phyloP scores from a whole-genome alignment of 345 rosid species.

The Sisymbrium altissimum region DNA sequence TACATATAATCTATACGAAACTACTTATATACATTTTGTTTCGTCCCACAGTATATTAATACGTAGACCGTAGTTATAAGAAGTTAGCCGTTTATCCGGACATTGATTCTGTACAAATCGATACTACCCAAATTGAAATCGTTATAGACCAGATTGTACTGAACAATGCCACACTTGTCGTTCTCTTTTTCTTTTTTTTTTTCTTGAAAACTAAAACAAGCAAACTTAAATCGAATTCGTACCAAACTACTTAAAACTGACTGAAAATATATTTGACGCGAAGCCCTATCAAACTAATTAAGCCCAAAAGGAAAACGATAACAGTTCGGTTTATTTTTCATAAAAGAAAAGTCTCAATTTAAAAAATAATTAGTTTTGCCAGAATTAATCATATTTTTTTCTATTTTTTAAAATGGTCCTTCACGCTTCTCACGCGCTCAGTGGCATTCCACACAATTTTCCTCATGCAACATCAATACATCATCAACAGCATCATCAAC shows the following conservation, averaged over 20 bases:
- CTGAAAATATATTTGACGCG: neutral
- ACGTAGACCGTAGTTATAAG: constrained; percentile 9
- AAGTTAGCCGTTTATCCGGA: constrained; percentile 23
- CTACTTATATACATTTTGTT: neutral
- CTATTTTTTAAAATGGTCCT: neutral
- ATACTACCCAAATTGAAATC: neutral
- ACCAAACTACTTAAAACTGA: neutral
- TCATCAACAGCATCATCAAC: neutral
- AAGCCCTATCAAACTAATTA: neutral
- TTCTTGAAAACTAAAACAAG: neutral
- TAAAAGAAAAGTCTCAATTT: too few relatives aligned
- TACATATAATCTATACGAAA: neutral
- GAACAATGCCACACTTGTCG: neutral
- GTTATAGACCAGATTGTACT: constrained; percentile 16
- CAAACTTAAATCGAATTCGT: neutral
- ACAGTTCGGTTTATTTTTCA: too few relatives aligned
- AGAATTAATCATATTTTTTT: neutral
- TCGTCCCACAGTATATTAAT: neutral
- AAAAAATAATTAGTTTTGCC: neutral
- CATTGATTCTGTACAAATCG: neutral
- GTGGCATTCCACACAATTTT: neutral
- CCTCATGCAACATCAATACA: constrained; percentile 3
- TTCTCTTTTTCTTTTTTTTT: neutral
- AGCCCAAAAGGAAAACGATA: too few relatives aligned
- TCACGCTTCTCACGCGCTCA: constrained; percentile 26